Evolutionary conservation across 2,329 filamentous ascomycete species (phyloP).

Genomic region (Fusarium pilosicola): DNA sequence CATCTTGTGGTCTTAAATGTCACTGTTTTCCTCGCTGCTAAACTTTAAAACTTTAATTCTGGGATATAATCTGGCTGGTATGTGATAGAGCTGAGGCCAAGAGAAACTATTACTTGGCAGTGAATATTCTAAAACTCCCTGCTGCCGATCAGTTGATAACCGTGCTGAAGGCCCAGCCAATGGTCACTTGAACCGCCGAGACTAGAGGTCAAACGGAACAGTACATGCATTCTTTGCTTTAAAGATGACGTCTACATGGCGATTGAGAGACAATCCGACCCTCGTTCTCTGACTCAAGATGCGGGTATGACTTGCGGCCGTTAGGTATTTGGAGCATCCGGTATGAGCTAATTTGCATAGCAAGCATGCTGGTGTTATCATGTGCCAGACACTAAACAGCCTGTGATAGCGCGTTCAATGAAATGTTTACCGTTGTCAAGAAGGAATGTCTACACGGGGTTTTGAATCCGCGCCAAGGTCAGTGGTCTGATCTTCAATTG

Average conservation of each 20-base stretch:
- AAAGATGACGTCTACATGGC: too few relatives aligned
- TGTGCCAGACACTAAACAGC: not conserved
- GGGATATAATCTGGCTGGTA: not conserved
- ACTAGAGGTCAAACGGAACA: too few relatives aligned
- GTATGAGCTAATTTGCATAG: too few relatives aligned
- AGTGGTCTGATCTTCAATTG: not conserved
- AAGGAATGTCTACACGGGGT: not conserved
- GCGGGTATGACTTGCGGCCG: not conserved
- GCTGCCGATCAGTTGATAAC: not conserved
- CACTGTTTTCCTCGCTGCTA: not conserved
- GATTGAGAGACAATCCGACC: not conserved
- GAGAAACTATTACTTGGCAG: not conserved
- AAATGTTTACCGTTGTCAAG: too few relatives aligned
- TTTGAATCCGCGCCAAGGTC: not conserved
- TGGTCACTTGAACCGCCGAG: too few relatives aligned
- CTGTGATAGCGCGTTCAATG: rapidly evolving
- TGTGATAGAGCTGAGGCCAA: not conserved
- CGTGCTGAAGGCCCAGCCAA: not conserved
- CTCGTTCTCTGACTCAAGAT: not conserved
- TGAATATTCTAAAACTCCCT: not conserved
- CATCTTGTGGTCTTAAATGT: not conserved
- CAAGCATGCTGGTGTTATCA: not conserved
- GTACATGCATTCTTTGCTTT: not conserved
- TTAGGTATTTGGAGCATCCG: not conserved
- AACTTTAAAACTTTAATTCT: not conserved